A percentile compares a stretch with the other conserved stretches of the same genome.
These are phyloP conservation scores for Typha latifolia DNA, from an alignment of 176 grass and related monocot species.

Conservation along the genomic window DNA sequence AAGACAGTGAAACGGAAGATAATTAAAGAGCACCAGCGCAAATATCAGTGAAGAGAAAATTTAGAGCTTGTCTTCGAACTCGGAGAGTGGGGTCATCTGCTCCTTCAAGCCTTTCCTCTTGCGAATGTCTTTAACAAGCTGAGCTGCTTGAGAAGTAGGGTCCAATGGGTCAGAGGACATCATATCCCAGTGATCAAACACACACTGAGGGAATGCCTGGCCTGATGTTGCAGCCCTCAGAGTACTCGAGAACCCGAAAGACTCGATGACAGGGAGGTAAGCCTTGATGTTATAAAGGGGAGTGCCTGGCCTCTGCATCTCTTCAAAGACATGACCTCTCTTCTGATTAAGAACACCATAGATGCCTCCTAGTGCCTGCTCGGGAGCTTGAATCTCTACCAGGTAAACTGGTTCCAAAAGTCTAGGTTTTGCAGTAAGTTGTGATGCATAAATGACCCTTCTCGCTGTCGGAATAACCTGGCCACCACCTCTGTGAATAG, in stretches of 20 bases:
- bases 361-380: no score
- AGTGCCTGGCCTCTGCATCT: no score
- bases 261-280: background rate
- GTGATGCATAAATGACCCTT: background rate
- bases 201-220: slow-evolving; percentile 31
- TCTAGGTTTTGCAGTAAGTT: no score
- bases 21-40: no score
- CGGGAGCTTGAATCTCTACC: no score
- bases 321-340: no score
- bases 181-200: slow-evolving; percentile 28
- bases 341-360: no score
- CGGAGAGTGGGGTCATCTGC: slow-evolving; percentile 27
- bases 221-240: slow-evolving; percentile 25
- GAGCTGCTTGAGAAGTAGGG: slow-evolving; percentile 9
- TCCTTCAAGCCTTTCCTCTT: slow-evolving; percentile 35
- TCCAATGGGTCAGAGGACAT: slow-evolving; percentile 23
- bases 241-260: slow-evolving; percentile 15
- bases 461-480: slow-evolving; percentile 1
- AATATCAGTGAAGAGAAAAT: background rate
- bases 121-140: slow-evolving; percentile 17
- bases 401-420: no score
- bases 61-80: slow-evolving; percentile 31
- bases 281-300: no score
- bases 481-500: slow-evolving; percentile 6
- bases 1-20: no score